phyloP scores from a whole-genome alignment of 306 rosid species.

The Cucurbita pepo region DNA sequence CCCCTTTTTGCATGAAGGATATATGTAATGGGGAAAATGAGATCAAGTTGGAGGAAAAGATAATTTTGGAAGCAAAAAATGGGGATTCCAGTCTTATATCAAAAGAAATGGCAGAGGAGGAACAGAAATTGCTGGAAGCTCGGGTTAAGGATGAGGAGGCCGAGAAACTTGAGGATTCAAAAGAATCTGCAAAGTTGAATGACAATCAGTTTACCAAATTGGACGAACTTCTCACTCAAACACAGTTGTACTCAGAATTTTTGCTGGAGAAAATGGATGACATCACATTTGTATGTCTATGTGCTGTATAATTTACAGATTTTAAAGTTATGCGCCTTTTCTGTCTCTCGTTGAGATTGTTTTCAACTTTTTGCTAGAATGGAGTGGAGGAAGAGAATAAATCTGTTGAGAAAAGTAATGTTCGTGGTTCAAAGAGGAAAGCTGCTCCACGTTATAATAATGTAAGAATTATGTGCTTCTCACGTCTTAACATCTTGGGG shows the following conservation, averaged over 20 bases:
- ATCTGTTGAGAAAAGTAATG: conserved; percentile 25
- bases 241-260: conserved; percentile 70
- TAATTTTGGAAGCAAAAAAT: conserved; percentile 14
- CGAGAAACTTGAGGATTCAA: conserved; percentile 8
- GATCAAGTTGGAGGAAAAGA: conserved; percentile 26
- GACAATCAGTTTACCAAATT: conserved; percentile 60
- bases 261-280: conserved; percentile 93
- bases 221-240: conserved; percentile 82
- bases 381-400: conserved; percentile 30
- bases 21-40: conserved; percentile 19
- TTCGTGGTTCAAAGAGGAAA: conserved; percentile 62
- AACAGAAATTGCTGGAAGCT: conserved; percentile 40
- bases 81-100: conserved; percentile 32
- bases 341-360: conserved; percentile 4
- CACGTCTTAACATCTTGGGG: background rate
- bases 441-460: conserved; percentile 42
- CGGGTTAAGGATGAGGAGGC: conserved; percentile 47
- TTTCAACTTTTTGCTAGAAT: conserved; percentile 29
- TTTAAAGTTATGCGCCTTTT: background rate
- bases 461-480: conserved; percentile 25
- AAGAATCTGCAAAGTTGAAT: conserved; percentile 23
- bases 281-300: conserved; percentile 38
- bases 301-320: conserved; percentile 2
- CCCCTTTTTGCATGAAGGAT: conserved; percentile 21
- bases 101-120: conserved; percentile 37